A percentile compares a stretch with the other conserved stretches of the same genome.
Evolutionary conservation across 2,329 filamentous ascomycete genomes (phyloP).

Genomic region (Venturia carpophila): DNA sequence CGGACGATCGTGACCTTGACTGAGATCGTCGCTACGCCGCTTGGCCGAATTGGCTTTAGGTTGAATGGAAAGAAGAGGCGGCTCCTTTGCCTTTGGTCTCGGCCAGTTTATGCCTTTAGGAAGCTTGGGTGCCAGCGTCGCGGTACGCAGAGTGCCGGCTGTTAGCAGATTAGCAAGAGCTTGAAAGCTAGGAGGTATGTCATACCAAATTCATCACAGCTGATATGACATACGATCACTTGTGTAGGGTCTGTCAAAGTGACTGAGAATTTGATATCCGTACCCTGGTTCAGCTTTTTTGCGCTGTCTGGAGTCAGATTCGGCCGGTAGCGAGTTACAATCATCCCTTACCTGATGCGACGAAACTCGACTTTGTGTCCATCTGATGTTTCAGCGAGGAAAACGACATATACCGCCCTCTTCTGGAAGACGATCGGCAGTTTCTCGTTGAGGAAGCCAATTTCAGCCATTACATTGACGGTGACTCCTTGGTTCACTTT

Average conservation of each 20-base stretch:
- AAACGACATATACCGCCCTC: conserved; percentile 60
- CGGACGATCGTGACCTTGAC: conserved; percentile 2
- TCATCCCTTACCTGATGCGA: conserved; percentile 44
- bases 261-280: conserved; percentile 54
- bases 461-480: conserved; percentile 56
- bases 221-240: conserved; percentile 59
- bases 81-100: conserved; percentile 15
- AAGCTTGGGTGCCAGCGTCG: conserved; percentile 45
- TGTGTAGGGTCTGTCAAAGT: conserved; percentile 48
- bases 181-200: background rate
- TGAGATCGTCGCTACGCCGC: conserved; percentile 23
- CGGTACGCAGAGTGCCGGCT: conserved; percentile 51
- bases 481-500: conserved; percentile 40
- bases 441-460: conserved; percentile 65
- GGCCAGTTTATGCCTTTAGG: conserved; percentile 38
- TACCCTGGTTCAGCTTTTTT: conserved; percentile 53
- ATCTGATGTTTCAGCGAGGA: conserved; percentile 64
- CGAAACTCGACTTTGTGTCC: conserved; percentile 63
- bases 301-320: conserved; percentile 46
- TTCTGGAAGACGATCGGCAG: conserved; percentile 53
- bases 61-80: background rate
- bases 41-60: conserved; percentile 26
- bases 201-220: conserved; percentile 75
- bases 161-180: conserved; percentile 17
- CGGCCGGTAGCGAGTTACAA: conserved; percentile 18